Conservation (phyloP, 2,329 filamentous ascomycete species). For the Alternaria gansuensis region DNA sequence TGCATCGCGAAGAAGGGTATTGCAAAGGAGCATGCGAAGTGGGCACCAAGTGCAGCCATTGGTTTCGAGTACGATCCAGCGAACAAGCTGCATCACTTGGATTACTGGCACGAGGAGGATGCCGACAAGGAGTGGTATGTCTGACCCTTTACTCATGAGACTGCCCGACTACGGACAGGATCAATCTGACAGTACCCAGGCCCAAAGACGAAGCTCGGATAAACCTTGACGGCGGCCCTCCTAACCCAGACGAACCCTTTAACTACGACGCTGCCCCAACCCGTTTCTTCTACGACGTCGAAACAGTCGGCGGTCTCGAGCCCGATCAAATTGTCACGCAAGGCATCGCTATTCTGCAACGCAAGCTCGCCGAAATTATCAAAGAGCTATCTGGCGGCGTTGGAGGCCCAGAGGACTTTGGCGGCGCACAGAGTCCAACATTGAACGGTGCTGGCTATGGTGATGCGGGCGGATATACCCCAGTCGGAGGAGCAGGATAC, state of each 20-base stretch:
- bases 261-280: constrained; percentile 87
- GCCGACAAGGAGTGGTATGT: constrained; percentile 84
- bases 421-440: constrained; percentile 72
- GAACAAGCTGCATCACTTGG: constrained; percentile 91
- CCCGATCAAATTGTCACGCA: constrained; percentile 89
- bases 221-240: constrained; percentile 75
- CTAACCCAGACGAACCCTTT: constrained; percentile 84
- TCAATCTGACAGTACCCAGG: constrained; percentile 58
- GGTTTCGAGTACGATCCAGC: constrained; percentile 98
- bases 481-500: constrained; percentile 60
- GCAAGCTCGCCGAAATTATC: constrained; percentile 86
- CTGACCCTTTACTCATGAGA: neutral
- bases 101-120: constrained; percentile 94
- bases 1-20: constrained; percentile 99
- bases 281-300: constrained; percentile 93
- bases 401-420: constrained; percentile 63
- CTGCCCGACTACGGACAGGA: neutral
- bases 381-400: constrained; percentile 68
- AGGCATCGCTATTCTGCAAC: constrained; percentile 86
- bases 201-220: constrained; percentile 84
- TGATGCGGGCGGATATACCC: constrained; percentile 69
- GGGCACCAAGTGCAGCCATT: constrained; percentile 90
- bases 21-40: constrained; percentile 98
- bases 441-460: constrained; percentile 60
- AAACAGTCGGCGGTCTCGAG: constrained; percentile 85